phyloP scores from a whole-genome alignment of 352 stramenopile genomes.

The Phytopythium aichiense region DNA sequence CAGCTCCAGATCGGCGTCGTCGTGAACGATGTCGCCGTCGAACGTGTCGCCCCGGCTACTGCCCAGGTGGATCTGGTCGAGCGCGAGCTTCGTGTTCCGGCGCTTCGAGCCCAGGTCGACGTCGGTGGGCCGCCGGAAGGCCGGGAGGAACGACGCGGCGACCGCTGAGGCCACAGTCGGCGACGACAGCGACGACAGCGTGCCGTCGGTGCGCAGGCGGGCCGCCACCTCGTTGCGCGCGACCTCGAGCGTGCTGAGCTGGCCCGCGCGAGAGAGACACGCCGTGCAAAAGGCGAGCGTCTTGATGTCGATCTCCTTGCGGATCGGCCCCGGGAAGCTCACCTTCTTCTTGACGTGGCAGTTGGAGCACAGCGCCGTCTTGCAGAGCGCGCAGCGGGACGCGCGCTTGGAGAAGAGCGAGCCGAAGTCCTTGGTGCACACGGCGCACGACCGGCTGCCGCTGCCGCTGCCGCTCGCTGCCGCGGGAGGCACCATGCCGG shows the following conservation, averaged over 20 bases:
- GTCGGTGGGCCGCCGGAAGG: not conserved
- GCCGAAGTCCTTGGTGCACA: constrained; percentile 27
- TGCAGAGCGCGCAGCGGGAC: constrained; percentile 29
- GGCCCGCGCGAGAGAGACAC: constrained; percentile 25
- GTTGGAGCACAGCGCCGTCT: constrained; percentile 21
- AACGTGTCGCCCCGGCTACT: not conserved
- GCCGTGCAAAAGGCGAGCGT: constrained; percentile 27
- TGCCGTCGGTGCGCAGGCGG: not conserved
- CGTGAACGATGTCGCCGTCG: not conserved
- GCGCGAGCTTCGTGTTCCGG: not conserved
- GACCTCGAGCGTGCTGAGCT: constrained; percentile 27
- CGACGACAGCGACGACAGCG: constrained; percentile 1
- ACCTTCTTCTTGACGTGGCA: constrained; percentile 39
- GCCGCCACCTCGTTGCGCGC: constrained; percentile 23
- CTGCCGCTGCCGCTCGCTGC: not conserved
- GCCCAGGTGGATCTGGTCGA: constrained; percentile 9
- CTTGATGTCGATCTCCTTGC: constrained; percentile 29
- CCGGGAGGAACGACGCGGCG: not conserved
- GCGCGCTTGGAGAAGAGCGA: constrained; percentile 20
- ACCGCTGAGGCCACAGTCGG: not conserved
- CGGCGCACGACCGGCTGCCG: constrained; percentile 12
- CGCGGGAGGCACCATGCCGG: not conserved
- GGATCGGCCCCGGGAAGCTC: constrained; percentile 20
- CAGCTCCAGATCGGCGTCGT: not conserved
- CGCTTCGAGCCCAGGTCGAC: not conserved